Evolutionary conservation across 2,329 filamentous ascomycete species (phyloP), one percentile per base, ranked within the genome.

Genomic region (Phialocephala subalpina): DNA sequence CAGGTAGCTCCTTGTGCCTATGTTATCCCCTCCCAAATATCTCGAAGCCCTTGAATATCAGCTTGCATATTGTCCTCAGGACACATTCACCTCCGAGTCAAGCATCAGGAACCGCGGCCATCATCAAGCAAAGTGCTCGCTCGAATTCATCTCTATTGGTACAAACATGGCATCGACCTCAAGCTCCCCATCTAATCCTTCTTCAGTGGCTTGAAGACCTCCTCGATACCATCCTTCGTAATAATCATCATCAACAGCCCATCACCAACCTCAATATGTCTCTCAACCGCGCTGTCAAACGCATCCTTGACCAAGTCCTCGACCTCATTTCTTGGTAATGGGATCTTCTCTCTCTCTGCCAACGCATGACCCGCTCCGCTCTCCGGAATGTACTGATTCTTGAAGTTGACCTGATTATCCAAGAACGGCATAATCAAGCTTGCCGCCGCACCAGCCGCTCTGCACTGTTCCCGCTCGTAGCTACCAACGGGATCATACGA

Each of bases 401-500:
- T 99, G 86, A 95, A 95, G 83, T 98, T 98, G 84, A 99, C 96
- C 82, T 99, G 97, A 80, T 99, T 99, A 81, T 99, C 96, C 77
- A 99, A 82, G 86, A 99, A 99, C 1, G 96, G 96, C 92, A 97
- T 99, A 81, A 99, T 99, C 80, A 99, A 83, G 76, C 92, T 96
- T 62, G 93, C 91, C 22, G 94, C 94, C 16, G 96, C 94, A 74
- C 96, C 96, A 49, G 93, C 96, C 40, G 96, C 94, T 71, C 95
- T 90, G 83, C 94, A 97, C 82, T 97, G 93, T 82, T 99, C 96
- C 72, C 96, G 86, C 85, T 99, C 96, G 82, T 98, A 99, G 78
- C 93, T 97, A 73, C 96, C 96, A 49, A 99, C 96, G 0, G 96
- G 96, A 78, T 99, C 96, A 82, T 99, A 99, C 70, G 92, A 96